Base-by-base conservation (phyloP, 129 eudicot genomes). In the Centrapalus pauciflorus region DNA sequence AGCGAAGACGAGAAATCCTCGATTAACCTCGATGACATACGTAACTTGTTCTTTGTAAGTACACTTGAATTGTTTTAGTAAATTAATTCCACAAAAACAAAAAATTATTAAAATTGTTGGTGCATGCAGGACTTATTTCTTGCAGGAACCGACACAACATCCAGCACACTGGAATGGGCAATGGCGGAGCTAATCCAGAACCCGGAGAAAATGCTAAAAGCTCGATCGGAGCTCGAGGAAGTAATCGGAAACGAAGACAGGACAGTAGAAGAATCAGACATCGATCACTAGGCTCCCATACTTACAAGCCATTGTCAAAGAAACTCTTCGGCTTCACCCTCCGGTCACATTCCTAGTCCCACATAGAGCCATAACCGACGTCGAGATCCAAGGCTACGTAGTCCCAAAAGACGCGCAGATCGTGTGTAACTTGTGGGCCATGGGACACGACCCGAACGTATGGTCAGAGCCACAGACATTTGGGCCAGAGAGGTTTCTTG, bases 111-210 rank as follows among this genome's bases (percentile, higher is more conserved):
- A 25, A 25, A 4, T 3, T 30, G 3, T 57, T 11, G 26, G 24
- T 30, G 5, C 16, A 60, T 55, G 46, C 51, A 83, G 88, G 84
- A 79, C 20, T 30, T 83, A 57, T 76, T 83, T 73, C 57, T 72
- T 1, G 84, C 80, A 1, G 82, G 80, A 7, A 76, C 82, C 0
- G 88, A 83, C 57, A 83, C 88, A 1, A 72, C 88, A 38, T 76
- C 84, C 8, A 65, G 68, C 60, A 79, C 88, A 4, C 40, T 76
- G 16, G 84, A 83, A 79, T 79, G 88, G 88, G 88, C 88, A 12
- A 83, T 83, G 88, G 64, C 82, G 10, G 85, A 83, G 57, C 37
- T 84, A 25, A n/a, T 80, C 11, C 76, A 62, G 23, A 74, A 62
- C 32, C 83, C 85, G 0, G 67, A 55, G 6, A 80, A 73, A 12